Evolutionary conservation across 495 filamentous ascomycete species (phyloP).

Genomic region (Lasiosphaeria miniovina): DNA sequence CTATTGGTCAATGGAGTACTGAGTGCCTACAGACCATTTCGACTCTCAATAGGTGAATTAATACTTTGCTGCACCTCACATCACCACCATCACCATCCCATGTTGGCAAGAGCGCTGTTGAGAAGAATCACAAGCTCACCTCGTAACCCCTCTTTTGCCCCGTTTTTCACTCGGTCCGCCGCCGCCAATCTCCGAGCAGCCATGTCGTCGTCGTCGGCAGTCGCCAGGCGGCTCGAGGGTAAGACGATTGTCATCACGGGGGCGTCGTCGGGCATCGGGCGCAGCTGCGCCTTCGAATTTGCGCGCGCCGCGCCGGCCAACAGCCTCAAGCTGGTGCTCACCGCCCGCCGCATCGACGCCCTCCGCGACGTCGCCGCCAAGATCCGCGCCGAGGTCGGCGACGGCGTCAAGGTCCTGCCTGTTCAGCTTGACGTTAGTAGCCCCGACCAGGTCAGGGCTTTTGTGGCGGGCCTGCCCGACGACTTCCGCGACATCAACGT

Average conservation of each 20-base stretch:
- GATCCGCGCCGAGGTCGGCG: slow-evolving; percentile 74
- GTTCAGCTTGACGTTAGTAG: slow-evolving; percentile 86
- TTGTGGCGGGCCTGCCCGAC: slow-evolving; percentile 70
- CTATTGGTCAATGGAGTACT: too few species aligned
- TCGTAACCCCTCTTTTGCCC: background rate
- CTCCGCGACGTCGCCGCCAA: slow-evolving; percentile 72
- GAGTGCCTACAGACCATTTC: too few species aligned
- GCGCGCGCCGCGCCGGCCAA: slow-evolving; percentile 77
- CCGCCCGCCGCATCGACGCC: slow-evolving; percentile 76
- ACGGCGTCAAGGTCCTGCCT: slow-evolving; percentile 76
- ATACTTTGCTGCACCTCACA: too few species aligned
- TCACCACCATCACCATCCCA: too few species aligned
- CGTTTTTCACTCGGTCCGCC: background rate
- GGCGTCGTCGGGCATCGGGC: slow-evolving; percentile 90
- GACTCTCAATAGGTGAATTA: too few species aligned
- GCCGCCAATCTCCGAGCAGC: slow-evolving; percentile 10
- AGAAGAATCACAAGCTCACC: too few species aligned
- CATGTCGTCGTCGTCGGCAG: slow-evolving; percentile 65
- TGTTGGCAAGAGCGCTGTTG: too few species aligned
- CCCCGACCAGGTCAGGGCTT: slow-evolving; percentile 67
- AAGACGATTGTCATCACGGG: slow-evolving; percentile 94
- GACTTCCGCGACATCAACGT: slow-evolving; percentile 88
- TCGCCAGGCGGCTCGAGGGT: slow-evolving; percentile 82
- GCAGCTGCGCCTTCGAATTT: slow-evolving; percentile 84
- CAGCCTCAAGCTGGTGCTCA: slow-evolving; percentile 76